Evolutionary conservation across 179 eudicot genomes (phyloP), one percentile per base, ranked within the genome.

Genomic region (Beta macrorhiza): DNA sequence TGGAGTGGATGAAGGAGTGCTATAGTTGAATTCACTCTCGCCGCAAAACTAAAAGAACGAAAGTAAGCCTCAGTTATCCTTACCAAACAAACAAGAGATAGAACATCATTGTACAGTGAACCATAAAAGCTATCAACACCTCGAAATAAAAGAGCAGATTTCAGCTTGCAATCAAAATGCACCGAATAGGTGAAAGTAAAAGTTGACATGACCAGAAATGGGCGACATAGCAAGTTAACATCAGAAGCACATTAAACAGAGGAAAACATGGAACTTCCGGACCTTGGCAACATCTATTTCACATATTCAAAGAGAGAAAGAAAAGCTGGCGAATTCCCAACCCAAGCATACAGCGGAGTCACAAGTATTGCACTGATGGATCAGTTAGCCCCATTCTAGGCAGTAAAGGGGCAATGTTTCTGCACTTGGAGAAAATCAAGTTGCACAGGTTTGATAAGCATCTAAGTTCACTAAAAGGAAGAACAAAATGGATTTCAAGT

Each of bases 1-100:
- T 94, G 91, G 64, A 94, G 78, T 22, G 97, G 99, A 83, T 89
- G 99, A 72, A 93, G 91, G 71, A 78, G 83, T 8, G 92, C 78
- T 62, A 89, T 37, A 12, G 97, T 95, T 65, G 81, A 79, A 84
- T 95, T 92, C 71, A 90, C 97, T 78, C 89, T 91, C 32, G 90
- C 92, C 12, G 81, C 84, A 85, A 93, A 95, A 83, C 99, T 95
- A 89, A 85, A 85, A 42, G 56, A 76, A 22, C 59, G 17, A 42
- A 75, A 76, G 53, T 55, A 25, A 75, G 72, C 17, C 32, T 37
- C 17, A 65, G 61, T 32, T 10, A n/a, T 44, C 20, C 51, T 61
- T 71, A 56, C 49, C 68, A 3, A 44, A 61, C 73, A 19, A 53
- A 81, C 57, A 53, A 12, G 13, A 80, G 1, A 14, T 72, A 69